phyloP scores from a whole-genome alignment of 73 alveolate genomes.

The Paramecium octaurelia region DNA sequence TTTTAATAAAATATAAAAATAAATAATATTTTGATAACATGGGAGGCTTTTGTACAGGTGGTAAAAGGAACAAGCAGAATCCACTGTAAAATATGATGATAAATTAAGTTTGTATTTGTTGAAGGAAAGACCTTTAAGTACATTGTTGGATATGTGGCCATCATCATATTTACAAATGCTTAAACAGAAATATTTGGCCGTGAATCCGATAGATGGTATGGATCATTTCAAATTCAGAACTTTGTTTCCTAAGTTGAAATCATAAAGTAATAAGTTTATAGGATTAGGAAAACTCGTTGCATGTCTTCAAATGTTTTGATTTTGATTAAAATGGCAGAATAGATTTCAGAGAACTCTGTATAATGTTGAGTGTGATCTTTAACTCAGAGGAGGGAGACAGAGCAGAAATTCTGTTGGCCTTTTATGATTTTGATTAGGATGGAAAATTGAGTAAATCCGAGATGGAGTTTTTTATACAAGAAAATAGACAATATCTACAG shows the following conservation, averaged over 20 bases:
- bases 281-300: background rate
- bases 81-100: background rate
- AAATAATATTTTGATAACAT: background rate
- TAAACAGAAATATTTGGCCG: slow-evolving; percentile 9
- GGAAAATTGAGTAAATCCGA: slow-evolving; percentile 16
- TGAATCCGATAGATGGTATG: background rate
- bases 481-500: background rate
- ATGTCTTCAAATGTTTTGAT: slow-evolving; percentile 39
- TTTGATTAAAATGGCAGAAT: slow-evolving; percentile 19
- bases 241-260: background rate
- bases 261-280: background rate
- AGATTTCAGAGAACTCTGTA: slow-evolving; percentile 14
- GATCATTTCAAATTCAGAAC: background rate
- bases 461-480: background rate
- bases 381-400: slow-evolving; percentile 31
- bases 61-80: background rate
- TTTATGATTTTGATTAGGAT: slow-evolving; percentile 36
- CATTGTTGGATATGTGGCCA: slow-evolving; percentile 28
- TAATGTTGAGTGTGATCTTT: slow-evolving; percentile 14
- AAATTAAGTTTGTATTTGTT: background rate
- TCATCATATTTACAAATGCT: slow-evolving; percentile 27
- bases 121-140: background rate
- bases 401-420: background rate
- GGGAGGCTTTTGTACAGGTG: background rate
- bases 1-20: background rate